Base-by-base conservation (phyloP, 805 yeast genomes). In the Cyberlindnera amylophila region DNA sequence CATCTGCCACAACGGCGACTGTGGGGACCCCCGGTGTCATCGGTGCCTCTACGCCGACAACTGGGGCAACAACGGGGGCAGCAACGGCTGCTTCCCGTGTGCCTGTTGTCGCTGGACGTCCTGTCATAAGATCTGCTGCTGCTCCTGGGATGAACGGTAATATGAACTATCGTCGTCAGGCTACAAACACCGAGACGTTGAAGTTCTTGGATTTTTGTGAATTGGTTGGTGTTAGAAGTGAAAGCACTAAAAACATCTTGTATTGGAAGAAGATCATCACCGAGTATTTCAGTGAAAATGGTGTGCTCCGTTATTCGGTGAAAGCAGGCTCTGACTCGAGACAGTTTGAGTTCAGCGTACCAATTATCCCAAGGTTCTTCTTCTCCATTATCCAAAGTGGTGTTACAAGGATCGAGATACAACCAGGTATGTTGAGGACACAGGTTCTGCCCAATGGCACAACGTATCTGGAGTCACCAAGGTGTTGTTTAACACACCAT, bases 291-390 rank as follows among this genome's bases (percentile, higher is more conserved):
- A 64, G 76, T 32, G 81, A 77, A 9, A 59, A 61, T 35, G 81
- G 81, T 1, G 59, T 67, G 6, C 52, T 79, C 27, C 63, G 76
- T 13, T 68, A 78, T 45, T 61, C 72, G 1, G 66, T 77, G 31
- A 70, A 71, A 44, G 64, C 67, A 35, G 69, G 67, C 11, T 62
- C 63, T 21, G 82, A 73, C 32, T 63, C 69, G 9, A 63, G 78
- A 44, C 81, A 73, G 50, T 86, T 79, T 59, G 90, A 81, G 45
- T 72, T 88, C 17, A 75, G 80, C 10, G 72, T 75, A 7, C 69
- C 77, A 4, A 73, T 86, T 10, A 72, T 86, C n/a, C 84, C 93
- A 1, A 63, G 81, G 34, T 79, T 77, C 50, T 74, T 77, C 50
- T 72, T 65, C 46, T 72, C 79, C 2, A 71, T 71, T 42, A 71